phyloP scores from a whole-genome alignment of 106 monocot species.

The Allium fistulosum region DNA sequence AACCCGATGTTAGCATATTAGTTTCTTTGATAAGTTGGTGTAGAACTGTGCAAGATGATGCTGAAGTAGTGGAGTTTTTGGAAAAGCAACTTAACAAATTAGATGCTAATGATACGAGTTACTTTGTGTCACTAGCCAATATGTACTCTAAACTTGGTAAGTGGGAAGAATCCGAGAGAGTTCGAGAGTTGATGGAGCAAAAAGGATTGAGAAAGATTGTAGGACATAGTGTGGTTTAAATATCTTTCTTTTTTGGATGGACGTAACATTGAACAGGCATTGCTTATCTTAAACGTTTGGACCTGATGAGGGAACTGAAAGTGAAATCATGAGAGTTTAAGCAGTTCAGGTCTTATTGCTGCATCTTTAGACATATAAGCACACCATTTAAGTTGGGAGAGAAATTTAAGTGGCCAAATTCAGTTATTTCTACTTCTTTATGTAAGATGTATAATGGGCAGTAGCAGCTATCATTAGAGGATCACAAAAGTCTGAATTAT shows the following conservation, averaged over 20 bases:
- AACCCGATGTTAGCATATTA: conserved; percentile 35
- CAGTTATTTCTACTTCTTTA: conserved; percentile 52
- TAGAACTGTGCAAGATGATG: conserved; percentile 15
- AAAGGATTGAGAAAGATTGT: conserved; percentile 24
- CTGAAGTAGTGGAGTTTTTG: conserved; percentile 27
- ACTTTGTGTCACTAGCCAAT: conserved; percentile 36
- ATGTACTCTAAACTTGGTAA: conserved; percentile 34
- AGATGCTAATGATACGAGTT: conserved; percentile 34
- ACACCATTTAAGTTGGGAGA: conserved; percentile 97
- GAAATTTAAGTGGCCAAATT: conserved; percentile 94
- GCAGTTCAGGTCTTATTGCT: conserved; percentile 88
- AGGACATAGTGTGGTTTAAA: conserved; percentile 26
- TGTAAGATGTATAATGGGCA: conserved; percentile 71
- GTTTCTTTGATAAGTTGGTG: conserved; percentile 32
- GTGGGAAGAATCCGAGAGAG: conserved; percentile 42
- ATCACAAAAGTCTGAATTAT: conserved; percentile 70
- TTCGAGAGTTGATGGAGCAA: conserved; percentile 23
- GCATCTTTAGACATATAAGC: conserved; percentile 82
- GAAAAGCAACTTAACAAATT: conserved; percentile 25
- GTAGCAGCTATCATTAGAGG: conserved; percentile 74
- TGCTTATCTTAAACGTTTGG: too few relatives aligned
- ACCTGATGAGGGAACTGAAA: conserved; percentile 1
- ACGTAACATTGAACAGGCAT: too few relatives aligned
- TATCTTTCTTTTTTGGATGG: too few relatives aligned
- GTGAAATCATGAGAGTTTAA: conserved; percentile 79